Percentiles rank a stretch among this genome's conserved stretches.
Evolutionary conservation across 345 rosid genomes (phyloP).

Genomic region (Pugionium dolabratum): DNA sequence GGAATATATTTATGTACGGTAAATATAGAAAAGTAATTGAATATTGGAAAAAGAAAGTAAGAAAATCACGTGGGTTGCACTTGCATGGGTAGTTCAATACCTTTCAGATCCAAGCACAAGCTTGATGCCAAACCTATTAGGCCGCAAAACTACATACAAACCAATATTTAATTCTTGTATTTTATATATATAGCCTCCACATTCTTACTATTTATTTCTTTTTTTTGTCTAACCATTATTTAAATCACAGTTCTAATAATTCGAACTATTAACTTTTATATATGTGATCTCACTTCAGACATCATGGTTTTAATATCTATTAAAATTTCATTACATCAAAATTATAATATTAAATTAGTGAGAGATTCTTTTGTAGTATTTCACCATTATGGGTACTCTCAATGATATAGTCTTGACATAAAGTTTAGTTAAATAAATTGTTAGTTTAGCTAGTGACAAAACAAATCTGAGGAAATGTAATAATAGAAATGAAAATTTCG

Average conservation of each 20-base stretch:
- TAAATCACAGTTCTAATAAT: too few species aligned
- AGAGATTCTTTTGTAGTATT: too few species aligned
- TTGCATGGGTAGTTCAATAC: neutral
- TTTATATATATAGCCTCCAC: too few species aligned
- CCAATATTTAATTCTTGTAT: neutral
- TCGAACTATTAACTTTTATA: too few species aligned
- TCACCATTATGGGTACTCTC: neutral
- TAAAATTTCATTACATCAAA: too few species aligned
- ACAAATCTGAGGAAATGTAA: constrained; percentile 29
- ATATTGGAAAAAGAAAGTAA: neutral
- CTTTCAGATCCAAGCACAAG: constrained; percentile 27
- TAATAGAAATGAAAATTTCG: constrained; percentile 34
- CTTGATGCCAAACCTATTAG: neutral
- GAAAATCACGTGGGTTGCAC: constrained; percentile 10
- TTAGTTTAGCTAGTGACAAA: constrained; percentile 16
- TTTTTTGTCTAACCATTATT: too few species aligned
- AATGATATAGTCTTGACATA: constrained; percentile 27
- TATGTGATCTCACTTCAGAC: too few species aligned
- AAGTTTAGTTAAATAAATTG: constrained; percentile 14
- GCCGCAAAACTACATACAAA: neutral
- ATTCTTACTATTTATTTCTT: too few species aligned
- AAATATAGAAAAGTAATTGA: neutral
- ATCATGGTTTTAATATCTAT: too few species aligned
- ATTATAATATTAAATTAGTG: too few species aligned
- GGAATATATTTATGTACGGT: neutral